Base-by-base conservation (phyloP, 495 filamentous ascomycete species). In the Neurospora sp. region DNA sequence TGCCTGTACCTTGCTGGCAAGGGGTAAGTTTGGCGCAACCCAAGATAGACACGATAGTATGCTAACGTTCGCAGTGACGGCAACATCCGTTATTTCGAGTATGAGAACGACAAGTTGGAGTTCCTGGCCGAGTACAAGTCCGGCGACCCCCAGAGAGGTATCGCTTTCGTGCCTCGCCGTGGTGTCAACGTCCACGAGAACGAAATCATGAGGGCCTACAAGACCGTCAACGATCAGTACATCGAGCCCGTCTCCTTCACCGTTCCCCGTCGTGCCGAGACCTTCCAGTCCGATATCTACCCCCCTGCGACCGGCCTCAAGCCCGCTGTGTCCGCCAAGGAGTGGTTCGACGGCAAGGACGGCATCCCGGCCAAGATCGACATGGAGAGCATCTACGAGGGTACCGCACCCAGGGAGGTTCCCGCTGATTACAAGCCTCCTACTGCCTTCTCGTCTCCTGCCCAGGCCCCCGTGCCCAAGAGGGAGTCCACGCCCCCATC, bases 241-340 rank as follows among this genome's bases (percentile, higher is more conserved):
- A 93, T 99, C 77, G 95, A 99, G 79, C 96, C 96, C 10, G 91
- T 99, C 77, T 97, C 96, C 0, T 99, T 99, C 83, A 95, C 97
- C 71, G 96, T 98, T 1, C 96, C 96, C 69, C 91, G 96, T 38
- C 88, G 94, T 45, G 92, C 96, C n/a, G 96, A 99, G 82, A 92
- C 90, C 68, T 99, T 98, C 88, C 96, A 99, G 83, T 92, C 92
- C 69, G 96, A 99, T 78, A 98, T 99, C 76, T 99, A 93, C 79
- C 96, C 94, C 20, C 93, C 95, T 3, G 89, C 92, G 8, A 82
- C 85, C 74, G 94, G 95, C 61, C 53, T 88, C 7, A 93, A 92
- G 78, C 89, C 95, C 10, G 94, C 92, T 68, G 89, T 97, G 81
- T 89, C 89, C 61, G 86, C 93, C 14, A 82, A 86, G 22, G 93